Evolutionary conservation across 192 early-diverging fungal species (phyloP).

Genomic region (Umbelopsis isabellina): DNA sequence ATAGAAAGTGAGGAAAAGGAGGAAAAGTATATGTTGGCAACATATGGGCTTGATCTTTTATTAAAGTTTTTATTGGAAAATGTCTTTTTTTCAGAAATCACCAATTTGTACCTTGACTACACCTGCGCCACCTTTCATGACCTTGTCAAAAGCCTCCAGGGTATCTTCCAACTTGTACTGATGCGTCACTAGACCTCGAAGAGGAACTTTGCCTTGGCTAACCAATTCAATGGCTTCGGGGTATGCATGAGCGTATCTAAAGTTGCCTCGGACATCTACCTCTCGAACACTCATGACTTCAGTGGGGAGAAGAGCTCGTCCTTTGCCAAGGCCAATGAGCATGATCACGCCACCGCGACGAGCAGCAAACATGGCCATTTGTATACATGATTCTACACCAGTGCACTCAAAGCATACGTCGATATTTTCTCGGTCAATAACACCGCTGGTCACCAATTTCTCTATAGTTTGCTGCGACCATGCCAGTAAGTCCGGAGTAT

Average conservation of each 20-base stretch:
- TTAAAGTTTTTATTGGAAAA: not conserved
- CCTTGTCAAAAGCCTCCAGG: conserved; percentile 32
- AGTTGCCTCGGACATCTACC: conserved; percentile 31
- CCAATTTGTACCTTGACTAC: conserved; percentile 41
- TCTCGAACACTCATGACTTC: conserved; percentile 30
- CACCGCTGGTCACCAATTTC: not conserved
- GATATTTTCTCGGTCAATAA: conserved; percentile 8
- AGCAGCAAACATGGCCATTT: conserved; percentile 28
- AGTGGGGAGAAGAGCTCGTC: conserved; percentile 19
- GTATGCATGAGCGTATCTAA: conserved; percentile 37
- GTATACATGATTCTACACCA: conserved; percentile 35
- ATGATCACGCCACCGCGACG: conserved; percentile 34
- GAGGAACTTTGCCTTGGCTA: conserved; percentile 25
- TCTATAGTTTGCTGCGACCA: conserved; percentile 13
- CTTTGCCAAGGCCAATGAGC: conserved; percentile 35
- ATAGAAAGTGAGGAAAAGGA: not conserved
- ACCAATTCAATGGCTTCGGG: conserved; percentile 36
- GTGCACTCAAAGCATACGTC: conserved; percentile 40
- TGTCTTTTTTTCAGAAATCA: conserved; percentile 26
- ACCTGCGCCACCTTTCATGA: conserved; percentile 29
- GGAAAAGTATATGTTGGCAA: not conserved
- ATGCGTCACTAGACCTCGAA: conserved; percentile 35
- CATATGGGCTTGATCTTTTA: not conserved
- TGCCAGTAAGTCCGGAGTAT: not conserved
- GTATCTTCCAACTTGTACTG: conserved; percentile 30